Evolutionary conservation across 257 asterid species (phyloP).

Genomic region (Solanum chaucha): DNA sequence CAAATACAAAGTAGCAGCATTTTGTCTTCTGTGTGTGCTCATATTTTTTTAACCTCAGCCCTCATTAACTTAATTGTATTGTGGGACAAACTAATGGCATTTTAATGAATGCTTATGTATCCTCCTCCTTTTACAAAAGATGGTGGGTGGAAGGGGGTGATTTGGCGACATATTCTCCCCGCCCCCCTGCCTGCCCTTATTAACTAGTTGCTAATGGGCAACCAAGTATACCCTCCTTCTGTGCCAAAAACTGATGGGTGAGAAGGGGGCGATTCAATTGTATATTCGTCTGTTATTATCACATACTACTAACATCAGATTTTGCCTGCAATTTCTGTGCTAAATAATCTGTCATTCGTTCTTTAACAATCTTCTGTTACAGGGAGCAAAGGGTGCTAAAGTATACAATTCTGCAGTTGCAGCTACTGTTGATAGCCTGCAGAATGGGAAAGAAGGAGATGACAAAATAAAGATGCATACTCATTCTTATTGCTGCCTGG

Average conservation of each 20-base stretch:
- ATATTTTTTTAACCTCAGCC: neutral
- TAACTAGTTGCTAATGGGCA: neutral
- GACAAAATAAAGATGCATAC: slow-evolving; percentile 83
- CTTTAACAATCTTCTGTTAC: slow-evolving; percentile 5
- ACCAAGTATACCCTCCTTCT: neutral
- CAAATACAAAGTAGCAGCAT: neutral
- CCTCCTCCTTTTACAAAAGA: neutral
- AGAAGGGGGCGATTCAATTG: neutral
- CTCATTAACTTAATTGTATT: neutral
- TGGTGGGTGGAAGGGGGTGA: neutral
- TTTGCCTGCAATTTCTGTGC: neutral
- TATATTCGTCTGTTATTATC: neutral
- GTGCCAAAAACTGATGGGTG: neutral
- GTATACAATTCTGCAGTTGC: slow-evolving; percentile 70
- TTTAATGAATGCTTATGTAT: neutral
- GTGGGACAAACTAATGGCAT: neutral
- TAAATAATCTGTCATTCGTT: neutral
- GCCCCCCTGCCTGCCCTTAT: neutral
- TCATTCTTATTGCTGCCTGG: slow-evolving; percentile 86
- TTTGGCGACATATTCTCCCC: neutral
- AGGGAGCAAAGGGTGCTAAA: slow-evolving; percentile 87
- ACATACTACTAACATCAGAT: neutral
- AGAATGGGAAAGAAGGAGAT: slow-evolving; percentile 67
- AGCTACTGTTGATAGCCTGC: slow-evolving; percentile 50
- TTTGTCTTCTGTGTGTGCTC: neutral